Evolutionary conservation across 2,329 filamentous ascomycete genomes (phyloP).

Genomic region (Neophaeococcomyces aloes): DNA sequence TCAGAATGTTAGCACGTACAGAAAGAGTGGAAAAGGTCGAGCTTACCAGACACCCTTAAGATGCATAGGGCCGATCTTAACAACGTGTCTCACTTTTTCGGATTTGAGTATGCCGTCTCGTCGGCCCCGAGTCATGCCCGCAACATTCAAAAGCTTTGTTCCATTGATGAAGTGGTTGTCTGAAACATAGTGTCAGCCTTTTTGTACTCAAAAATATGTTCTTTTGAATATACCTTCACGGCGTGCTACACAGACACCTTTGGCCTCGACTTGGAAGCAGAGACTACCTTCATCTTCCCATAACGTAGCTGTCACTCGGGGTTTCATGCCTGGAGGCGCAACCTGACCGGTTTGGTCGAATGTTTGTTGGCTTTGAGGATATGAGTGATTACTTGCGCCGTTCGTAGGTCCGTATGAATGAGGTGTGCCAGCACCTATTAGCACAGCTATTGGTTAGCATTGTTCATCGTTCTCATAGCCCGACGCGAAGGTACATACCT

Average conservation of each 20-base stretch:
- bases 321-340: constrained; percentile 89
- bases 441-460: constrained; percentile 8
- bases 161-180: constrained; percentile 99
- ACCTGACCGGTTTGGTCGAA: constrained; percentile 89
- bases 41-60: constrained; percentile 91
- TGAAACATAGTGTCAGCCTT: constrained; percentile 29
- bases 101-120: constrained; percentile 95
- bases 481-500: constrained; percentile 26
- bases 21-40: constrained; percentile 2
- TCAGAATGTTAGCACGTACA: constrained; percentile 13
- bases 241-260: constrained; percentile 88
- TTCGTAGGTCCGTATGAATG: constrained; percentile 22
- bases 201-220: not conserved
- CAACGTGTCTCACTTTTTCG: constrained; percentile 90
- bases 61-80: constrained; percentile 99
- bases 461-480: constrained; percentile 31
- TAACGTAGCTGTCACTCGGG: constrained; percentile 84
- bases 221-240: constrained; percentile 59
- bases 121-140: constrained; percentile 92
- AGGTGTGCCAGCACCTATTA: too few species aligned
- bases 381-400: constrained; percentile 28
- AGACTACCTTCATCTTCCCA: constrained; percentile 98
- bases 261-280: constrained; percentile 94
- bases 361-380: constrained; percentile 41
- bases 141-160: constrained; percentile 91